Conservation (phyloP, 2,329 filamentous ascomycete genomes). For the Scolecobasidium constrictum region DNA sequence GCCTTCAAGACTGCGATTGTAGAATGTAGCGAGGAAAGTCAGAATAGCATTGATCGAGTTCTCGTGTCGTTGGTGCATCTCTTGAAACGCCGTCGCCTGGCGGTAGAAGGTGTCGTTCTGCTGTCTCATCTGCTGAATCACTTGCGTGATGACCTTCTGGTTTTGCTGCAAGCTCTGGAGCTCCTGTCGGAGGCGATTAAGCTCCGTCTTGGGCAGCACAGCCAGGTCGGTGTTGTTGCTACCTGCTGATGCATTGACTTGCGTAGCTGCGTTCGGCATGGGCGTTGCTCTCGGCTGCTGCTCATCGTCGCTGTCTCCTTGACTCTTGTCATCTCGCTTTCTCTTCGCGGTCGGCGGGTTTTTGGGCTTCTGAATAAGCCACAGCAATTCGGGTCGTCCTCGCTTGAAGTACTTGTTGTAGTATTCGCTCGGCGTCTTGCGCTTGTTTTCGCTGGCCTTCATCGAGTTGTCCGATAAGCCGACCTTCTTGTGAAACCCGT, state of each 20-base stretch:
- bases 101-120: constrained; percentile 84
- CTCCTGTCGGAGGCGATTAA: constrained; percentile 67
- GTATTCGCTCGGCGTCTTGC: constrained; percentile 97
- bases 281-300: constrained; percentile 17
- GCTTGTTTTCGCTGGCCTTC: constrained; percentile 92
- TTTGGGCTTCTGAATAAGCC: constrained; percentile 94
- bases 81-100: constrained; percentile 81
- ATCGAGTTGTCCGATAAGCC: constrained; percentile 93
- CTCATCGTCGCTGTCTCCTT: constrained; percentile 60
- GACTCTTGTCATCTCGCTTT: constrained; percentile 46
- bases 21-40: constrained; percentile 92
- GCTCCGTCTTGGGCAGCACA: constrained; percentile 57
- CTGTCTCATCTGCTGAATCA: constrained; percentile 64
- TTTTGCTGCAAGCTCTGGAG: constrained; percentile 73
- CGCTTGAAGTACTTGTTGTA: constrained; percentile 93
- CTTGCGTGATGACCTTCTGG: constrained; percentile 73
- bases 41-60: constrained; percentile 98
- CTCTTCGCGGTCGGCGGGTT: constrained; percentile 46
- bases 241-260: constrained; percentile 26
- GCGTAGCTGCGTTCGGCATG: not conserved
- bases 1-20: constrained; percentile 84
- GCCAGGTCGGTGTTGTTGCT: constrained; percentile 33
- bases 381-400: constrained; percentile 82
- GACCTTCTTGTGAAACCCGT: constrained; percentile 44
- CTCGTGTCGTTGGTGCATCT: constrained; percentile 89